Percentiles rank a stretch among this genome's conserved stretches.
phyloP scores from a whole-genome alignment of 805 yeast genomes.

The Wickerhamiella kazuoi region DNA sequence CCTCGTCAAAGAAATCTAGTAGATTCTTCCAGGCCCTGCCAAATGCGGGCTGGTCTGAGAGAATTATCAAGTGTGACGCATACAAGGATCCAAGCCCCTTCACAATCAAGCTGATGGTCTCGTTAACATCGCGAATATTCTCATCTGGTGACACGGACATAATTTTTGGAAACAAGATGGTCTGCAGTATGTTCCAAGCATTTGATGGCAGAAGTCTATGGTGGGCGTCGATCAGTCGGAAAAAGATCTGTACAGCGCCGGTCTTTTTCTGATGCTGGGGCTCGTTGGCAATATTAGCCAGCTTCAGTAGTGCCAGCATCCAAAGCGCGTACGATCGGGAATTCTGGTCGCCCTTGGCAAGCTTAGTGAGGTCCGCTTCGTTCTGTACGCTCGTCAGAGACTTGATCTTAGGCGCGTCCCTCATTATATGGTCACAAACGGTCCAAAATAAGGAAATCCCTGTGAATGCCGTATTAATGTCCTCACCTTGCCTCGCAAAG shows the following conservation, averaged over 20 bases:
- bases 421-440: conserved; percentile 52
- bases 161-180: conserved; percentile 36
- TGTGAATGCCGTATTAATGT: conserved; percentile 76
- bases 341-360: conserved; percentile 9
- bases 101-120: conserved; percentile 42
- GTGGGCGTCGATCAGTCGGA: conserved; percentile 62
- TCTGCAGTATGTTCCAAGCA: conserved; percentile 50
- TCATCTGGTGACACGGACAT: conserved; percentile 13
- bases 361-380: conserved; percentile 14
- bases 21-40: conserved; percentile 39
- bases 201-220: conserved; percentile 33
- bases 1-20: conserved; percentile 29
- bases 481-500: conserved; percentile 54
- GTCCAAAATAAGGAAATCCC: conserved; percentile 87
- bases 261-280: conserved; percentile 65
- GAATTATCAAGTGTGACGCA: conserved; percentile 29
- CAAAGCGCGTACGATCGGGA: conserved; percentile 29
- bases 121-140: conserved; percentile 30
- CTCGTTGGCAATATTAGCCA: conserved; percentile 49
- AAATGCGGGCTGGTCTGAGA: conserved; percentile 18
- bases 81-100: conserved; percentile 51
- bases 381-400: conserved; percentile 1
- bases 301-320: conserved; percentile 43
- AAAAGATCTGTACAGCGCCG: conserved; percentile 78
- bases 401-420: conserved; percentile 14